These are phyloP conservation scores for Backusella parvicylindrica DNA, from an alignment of 192 early-diverging fungal species.

Conservation along the genomic window DNA sequence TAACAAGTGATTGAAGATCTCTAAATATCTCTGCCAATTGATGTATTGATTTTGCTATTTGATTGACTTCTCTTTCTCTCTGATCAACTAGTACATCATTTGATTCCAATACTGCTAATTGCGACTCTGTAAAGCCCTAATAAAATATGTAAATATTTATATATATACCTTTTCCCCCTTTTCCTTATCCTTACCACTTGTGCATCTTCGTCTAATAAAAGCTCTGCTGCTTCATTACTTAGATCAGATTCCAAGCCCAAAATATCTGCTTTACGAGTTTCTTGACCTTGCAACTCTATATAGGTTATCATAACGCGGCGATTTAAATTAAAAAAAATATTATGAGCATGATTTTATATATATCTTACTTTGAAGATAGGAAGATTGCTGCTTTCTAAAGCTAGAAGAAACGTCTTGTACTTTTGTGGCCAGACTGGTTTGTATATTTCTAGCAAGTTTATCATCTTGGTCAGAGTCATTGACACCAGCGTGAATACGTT, in stretches of 20 bases:
- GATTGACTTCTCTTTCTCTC: conserved; percentile 88
- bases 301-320: not conserved
- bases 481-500: conserved; percentile 57
- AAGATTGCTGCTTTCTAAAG: conserved; percentile 88
- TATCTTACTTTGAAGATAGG: conserved; percentile 78
- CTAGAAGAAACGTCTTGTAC: conserved; percentile 78
- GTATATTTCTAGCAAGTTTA: conserved; percentile 79
- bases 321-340: not conserved
- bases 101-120: conserved; percentile 69
- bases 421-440: conserved; percentile 82
- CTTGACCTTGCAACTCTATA: conserved; percentile 38
- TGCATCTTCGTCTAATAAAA: conserved; percentile 34
- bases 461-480: conserved; percentile 58
- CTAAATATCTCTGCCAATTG: conserved; percentile 89
- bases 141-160: conserved; percentile 32
- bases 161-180: not conserved
- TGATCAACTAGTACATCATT: conserved; percentile 77
- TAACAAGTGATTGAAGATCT: conserved; percentile 92
- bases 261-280: conserved; percentile 33
- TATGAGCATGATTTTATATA: not conserved
- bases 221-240: conserved; percentile 29
- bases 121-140: conserved; percentile 85
- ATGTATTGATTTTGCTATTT: conserved; percentile 90
- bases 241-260: conserved; percentile 27
- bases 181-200: conserved; percentile 29